A percentile compares a stretch with the other conserved stretches of the same genome.
These are phyloP conservation scores for Protomyces lactucae-debilis DNA, from an alignment of 1,139 yeast species.

Conservation along the genomic window DNA sequence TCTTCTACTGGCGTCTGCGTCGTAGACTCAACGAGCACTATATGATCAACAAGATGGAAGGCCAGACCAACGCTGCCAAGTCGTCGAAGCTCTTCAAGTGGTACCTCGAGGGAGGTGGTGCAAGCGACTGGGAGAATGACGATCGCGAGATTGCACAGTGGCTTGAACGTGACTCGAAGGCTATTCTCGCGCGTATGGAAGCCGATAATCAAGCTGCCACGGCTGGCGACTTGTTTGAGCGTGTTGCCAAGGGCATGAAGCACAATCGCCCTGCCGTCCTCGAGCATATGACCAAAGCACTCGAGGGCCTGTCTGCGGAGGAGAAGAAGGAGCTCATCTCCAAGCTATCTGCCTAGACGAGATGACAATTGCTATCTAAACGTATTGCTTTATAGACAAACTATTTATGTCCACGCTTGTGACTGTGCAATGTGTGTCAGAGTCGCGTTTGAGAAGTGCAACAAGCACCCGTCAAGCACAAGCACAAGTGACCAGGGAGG, in stretches of 20 bases:
- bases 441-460: not conserved
- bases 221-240: constrained; percentile 19
- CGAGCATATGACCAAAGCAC: constrained; percentile 17
- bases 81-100: constrained; percentile 24
- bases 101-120: constrained; percentile 18
- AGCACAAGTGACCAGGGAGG: too few relatives aligned
- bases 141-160: constrained; percentile 29
- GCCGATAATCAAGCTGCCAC: constrained; percentile 30
- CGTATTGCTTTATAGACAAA: not conserved
- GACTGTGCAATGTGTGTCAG: not conserved
- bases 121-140: constrained; percentile 27
- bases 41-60: constrained; percentile 62
- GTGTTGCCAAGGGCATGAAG: constrained; percentile 18
- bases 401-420: not conserved
- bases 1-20: constrained; percentile 98
- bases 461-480: too few relatives aligned
- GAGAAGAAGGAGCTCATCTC: constrained; percentile 20
- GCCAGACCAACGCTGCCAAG: constrained; percentile 6
- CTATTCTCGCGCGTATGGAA: constrained; percentile 28
- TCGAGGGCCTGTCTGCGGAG: constrained; percentile 24
- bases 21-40: constrained; percentile 93
- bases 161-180: constrained; percentile 26
- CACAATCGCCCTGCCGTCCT: constrained; percentile 13
- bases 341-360: not conserved
- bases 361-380: too few relatives aligned